These are phyloP conservation scores for Hypoxylon sp. DNA, from an alignment of 2,329 filamentous ascomycete species.

Conservation along the genomic window DNA sequence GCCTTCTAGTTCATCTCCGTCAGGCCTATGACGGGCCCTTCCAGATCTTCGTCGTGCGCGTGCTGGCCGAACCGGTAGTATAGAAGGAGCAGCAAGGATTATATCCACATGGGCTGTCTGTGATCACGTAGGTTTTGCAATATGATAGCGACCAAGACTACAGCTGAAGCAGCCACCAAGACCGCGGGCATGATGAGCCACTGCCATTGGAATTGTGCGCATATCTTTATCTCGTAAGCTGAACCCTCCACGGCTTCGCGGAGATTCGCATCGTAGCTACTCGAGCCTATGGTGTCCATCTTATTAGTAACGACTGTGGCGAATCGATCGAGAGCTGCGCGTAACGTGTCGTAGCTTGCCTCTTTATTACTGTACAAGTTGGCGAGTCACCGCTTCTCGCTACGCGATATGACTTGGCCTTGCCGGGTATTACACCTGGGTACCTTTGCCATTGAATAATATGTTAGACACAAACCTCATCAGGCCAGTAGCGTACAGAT, in stretches of 20 bases:
- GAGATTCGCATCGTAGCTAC: conserved; percentile 7
- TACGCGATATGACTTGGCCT: conserved; percentile 24
- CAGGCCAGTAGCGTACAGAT: conserved; percentile 18
- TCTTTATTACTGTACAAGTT: conserved; percentile 28
- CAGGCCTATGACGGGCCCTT: conserved; percentile 30
- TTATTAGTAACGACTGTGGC: conserved; percentile 39
- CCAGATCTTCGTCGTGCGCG: conserved; percentile 7
- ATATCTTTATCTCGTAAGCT: conserved; percentile 38
- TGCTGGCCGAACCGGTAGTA: conserved; percentile 33
- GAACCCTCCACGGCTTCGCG: conserved; percentile 20
- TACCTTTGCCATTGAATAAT: conserved; percentile 30
- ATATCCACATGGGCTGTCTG: conserved; percentile 42
- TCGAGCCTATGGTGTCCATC: conserved; percentile 37
- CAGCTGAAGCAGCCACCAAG: conserved; percentile 23
- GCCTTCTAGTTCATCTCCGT: conserved; percentile 28
- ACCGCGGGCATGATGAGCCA: conserved; percentile 41
- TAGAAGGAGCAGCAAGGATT: conserved; percentile 38
- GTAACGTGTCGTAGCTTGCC: conserved; percentile 31
- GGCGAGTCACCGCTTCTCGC: conserved; percentile 35
- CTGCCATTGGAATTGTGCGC: conserved; percentile 40
- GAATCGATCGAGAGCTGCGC: conserved; percentile 31
- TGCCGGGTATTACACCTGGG: conserved; percentile 20
- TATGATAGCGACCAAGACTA: conserved; percentile 28
- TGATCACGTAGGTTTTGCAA: conserved; percentile 26
- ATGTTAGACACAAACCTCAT: conserved; percentile 12